Evolutionary conservation across 129 eudicot genomes (phyloP), one percentile per base, ranked within the genome.

Genomic region (Deinandra increscens): DNA sequence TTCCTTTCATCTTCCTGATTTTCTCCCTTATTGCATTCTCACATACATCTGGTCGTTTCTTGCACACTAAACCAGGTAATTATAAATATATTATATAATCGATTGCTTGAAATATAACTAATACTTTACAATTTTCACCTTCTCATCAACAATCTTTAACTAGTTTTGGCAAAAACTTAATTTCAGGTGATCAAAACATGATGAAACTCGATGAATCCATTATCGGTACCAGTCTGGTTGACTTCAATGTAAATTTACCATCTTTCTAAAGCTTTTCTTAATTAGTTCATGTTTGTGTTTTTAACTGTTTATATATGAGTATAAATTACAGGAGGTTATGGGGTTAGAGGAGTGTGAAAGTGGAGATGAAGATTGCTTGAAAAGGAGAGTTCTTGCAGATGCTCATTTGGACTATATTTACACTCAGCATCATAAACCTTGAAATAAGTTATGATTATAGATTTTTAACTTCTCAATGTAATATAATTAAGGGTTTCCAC

Each of bases 381-480:
- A 81, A 55, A 91, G 97, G 60, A 87, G 97, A 64, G 60, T 76
- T 66, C 44, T 83, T 23, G 83, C 83, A 66, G 97, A 91, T 48
- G 97, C 87, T 75, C 96, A 91, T 81, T 78, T 91, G 85, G 97
- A 91, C 73, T 91, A 91, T 87, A 91, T 91, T 64, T 91, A 91
- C 88, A 91, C 96, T 42, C 97, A 91, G 86, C 88, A 83, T 26
- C 87, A 74, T 61, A 83, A 84, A 61, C 95, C 82, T 76, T 82
- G 63, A 73, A 66, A 22, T 60, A 60, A 74, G 64, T 61, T n/a
- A n/a, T n/a, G n/a, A n/a, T 26, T 26, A 26, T 70, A 50, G 66
- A 39, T 60, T 69, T 39, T 49, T 26, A 26, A 15, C 10, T 41
- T 39, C 36, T 74, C 72, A 45, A 17, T 54, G 76, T 77, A 67